Evolutionary conservation across 352 stramenopile species (phyloP).

Genomic region (Phytophthora multivora): DNA sequence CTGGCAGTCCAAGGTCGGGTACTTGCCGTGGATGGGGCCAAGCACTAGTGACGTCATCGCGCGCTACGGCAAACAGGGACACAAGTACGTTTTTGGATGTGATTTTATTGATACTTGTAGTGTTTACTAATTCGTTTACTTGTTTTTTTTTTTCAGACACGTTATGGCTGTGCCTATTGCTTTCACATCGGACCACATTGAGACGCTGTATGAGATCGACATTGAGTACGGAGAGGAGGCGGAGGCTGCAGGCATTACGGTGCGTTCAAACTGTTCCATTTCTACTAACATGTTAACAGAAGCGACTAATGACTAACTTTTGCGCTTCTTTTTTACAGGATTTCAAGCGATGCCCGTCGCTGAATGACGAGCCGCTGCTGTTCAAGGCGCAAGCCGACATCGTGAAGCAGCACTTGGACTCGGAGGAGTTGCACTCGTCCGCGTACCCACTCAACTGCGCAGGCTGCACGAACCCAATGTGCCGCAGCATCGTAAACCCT

Average conservation of each 20-base stretch:
- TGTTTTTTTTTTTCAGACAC: conserved; percentile 50
- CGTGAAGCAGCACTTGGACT: conserved; percentile 93
- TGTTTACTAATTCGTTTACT: conserved; percentile 1
- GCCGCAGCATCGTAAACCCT: conserved; percentile 85
- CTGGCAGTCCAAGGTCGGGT: conserved; percentile 98
- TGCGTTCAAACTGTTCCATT: conserved; percentile 23
- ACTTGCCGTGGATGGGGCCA: conserved; percentile 97
- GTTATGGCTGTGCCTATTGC: conserved; percentile 98
- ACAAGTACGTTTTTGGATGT: conserved; percentile 72
- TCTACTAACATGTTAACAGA: background rate
- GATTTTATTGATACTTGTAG: background rate
- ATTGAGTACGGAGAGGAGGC: conserved; percentile 99
- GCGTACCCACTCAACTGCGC: conserved; percentile 89
- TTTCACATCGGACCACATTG: conserved; percentile 99
- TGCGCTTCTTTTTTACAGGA: conserved; percentile 43
- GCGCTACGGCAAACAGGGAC: conserved; percentile 90
- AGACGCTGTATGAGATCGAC: conserved; percentile 99
- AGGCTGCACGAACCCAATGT: conserved; percentile 82
- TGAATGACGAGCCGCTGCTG: conserved; percentile 96
- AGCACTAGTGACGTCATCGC: conserved; percentile 97
- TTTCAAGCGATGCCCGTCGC: conserved; percentile 94
- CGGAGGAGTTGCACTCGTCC: conserved; percentile 68
- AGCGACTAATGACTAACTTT: background rate
- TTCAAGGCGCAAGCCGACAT: conserved; percentile 97
- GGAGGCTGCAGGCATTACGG: conserved; percentile 92